Evolutionary conservation across 495 filamentous ascomycete genomes (phyloP), one percentile per base, ranked within the genome.

Genomic region (Aspergillus nanangensis): DNA sequence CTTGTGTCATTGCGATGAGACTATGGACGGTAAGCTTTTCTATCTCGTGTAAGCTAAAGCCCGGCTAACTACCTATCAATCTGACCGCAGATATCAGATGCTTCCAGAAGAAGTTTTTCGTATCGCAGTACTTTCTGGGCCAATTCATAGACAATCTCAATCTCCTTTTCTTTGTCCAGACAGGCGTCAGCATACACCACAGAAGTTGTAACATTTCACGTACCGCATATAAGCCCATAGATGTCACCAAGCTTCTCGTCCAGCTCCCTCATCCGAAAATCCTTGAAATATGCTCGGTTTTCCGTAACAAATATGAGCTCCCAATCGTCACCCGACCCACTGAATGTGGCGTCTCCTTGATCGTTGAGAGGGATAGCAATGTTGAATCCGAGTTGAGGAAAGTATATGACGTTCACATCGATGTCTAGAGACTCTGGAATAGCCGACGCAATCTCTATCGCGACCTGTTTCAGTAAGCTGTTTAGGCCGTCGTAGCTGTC

Each of bases 371-470:
- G 75, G 18, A 96, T 82, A 0, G 84, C 82, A 19, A 90, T 86
- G 14, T 96, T 78, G 63, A 95, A 98, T 2, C 93, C 94, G 11
- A 96, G 76, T 57, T 95, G 88, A 8, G 90, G 90, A 53, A 96
- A 89, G 61, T 91, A 91, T 17, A 94, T 85, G 39, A 86, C 82
- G 45, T 87, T 88, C 65, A 96, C 52, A 58, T 82, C 67, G 45
- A 82, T 58, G 65, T 76, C 66, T 59, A 86, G 54, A 51, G 70
- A 53, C 47, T 69, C 68, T 0, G 93, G 92, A 10, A 92, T 69
- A 1, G 72, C 76, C 9, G 57, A 62, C 3, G 80, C 74, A 41
- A 95, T 70, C 4, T 77, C 67, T 18, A 72, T 70, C n/a, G 80
- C 81, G 11, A 87, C 77, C 24, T 76, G 61, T 9, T 81, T 81